A percentile compares a stretch with the other conserved stretches of the same genome.
Evolutionary conservation across 2,329 filamentous ascomycete genomes (phyloP).

Genomic region (Tolypocladium album): DNA sequence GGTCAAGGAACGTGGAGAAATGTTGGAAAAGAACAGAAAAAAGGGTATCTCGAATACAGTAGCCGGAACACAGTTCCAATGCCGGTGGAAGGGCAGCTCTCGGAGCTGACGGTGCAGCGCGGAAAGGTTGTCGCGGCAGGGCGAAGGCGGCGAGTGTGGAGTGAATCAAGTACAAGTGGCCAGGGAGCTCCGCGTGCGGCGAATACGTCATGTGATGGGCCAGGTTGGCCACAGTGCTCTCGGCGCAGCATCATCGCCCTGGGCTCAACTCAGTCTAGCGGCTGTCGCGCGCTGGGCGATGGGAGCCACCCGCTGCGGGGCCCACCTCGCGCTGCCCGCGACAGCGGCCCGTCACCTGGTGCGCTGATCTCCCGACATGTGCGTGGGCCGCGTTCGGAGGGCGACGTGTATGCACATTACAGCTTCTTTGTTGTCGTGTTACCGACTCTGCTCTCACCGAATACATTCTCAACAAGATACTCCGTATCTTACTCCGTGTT

Average conservation of each 20-base stretch:
- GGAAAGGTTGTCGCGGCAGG: neutral
- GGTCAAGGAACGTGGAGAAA: slow-evolving; percentile 1
- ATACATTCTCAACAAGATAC: neutral
- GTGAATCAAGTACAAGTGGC: neutral
- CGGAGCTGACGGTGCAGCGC: neutral
- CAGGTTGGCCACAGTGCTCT: slow-evolving; percentile 2
- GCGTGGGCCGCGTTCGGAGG: no score
- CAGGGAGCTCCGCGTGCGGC: slow-evolving; percentile 2
- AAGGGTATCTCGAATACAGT: neutral
- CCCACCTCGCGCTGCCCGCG: neutral
- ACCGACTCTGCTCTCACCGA: neutral
- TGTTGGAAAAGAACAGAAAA: neutral
- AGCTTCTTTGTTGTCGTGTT: neutral
- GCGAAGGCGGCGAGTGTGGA: neutral
- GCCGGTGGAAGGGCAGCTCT: neutral
- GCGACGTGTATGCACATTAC: no score
- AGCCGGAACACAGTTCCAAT: neutral
- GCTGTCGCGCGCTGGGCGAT: neutral
- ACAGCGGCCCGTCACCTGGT: neutral
- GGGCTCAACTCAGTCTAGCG: neutral
- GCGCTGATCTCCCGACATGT: no score
- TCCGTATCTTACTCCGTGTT: neutral
- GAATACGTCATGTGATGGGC: slow-evolving; percentile 11
- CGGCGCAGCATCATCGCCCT: neutral
- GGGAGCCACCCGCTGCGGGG: neutral